Evolutionary conservation across 495 filamentous ascomycete species (phyloP), one percentile per base, ranked within the genome.

Genomic region (Neurospora sp.): DNA sequence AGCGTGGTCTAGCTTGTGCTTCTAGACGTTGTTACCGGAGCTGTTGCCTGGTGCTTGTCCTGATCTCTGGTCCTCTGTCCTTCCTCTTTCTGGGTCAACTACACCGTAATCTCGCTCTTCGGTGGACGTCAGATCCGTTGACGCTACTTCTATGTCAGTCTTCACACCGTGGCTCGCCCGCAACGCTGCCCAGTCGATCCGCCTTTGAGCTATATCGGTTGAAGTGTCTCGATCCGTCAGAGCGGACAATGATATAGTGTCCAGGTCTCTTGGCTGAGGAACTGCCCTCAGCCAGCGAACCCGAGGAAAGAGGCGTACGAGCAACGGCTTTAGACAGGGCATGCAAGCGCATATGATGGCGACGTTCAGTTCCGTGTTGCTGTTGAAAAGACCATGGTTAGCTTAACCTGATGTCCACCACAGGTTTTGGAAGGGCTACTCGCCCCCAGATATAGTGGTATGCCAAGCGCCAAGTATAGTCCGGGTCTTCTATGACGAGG

Each of bases 311-410:
- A 71, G 39, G 0, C 72, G 73, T 16, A 41, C 73, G 9, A 71
- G 54, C 1, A 80, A 49, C 3, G 77, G 73, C 8, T 72, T 41
- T 20, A 80, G 72, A n/a, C 74, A 77, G 3, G 77, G 77, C 31
- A 77, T 35, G 41, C 77, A 79, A 0, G 76, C 77, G 27, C 77
- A 79, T 3, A 74, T 39, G 23, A 79, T 79, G 70, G 77, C 74
- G n/a, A 78, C 72, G 46, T 78, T 78, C 8, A 49, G 71, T 37
- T 80, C 77, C 37, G 72, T 70, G 2, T 76, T 54, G 35, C 77
- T 79, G 71, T 66, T 12, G 14, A 8, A 41, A 23, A 49, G 40
- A 0, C 60, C 1, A 6, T 41, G 37, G 60, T n/a, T 60, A 40
- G 42, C 27, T 37, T 20, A 37, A 20, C 40, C 27, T 1, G 14